A percentile compares a stretch with the other conserved stretches of the same genome.
These are phyloP conservation scores for Knufia petricola DNA, from an alignment of 2,329 filamentous ascomycete genomes.

Conservation along the genomic window DNA sequence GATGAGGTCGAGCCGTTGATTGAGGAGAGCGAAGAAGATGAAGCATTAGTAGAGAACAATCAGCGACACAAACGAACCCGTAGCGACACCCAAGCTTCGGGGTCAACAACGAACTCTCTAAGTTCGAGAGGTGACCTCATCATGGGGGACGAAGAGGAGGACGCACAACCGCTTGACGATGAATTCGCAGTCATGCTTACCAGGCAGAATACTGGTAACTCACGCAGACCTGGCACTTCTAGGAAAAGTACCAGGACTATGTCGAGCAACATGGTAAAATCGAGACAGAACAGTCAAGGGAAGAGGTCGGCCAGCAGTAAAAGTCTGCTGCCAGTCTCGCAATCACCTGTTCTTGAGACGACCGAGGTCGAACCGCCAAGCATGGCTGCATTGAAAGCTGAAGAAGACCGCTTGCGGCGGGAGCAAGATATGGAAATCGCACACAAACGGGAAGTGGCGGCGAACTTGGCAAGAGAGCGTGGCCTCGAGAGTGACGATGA, in stretches of 20 bases:
- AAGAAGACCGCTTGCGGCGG: constrained; percentile 45
- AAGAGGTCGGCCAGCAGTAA: constrained; percentile 25
- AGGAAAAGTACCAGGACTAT: constrained; percentile 36
- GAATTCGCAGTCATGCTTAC: constrained; percentile 81
- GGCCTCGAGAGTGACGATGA: not conserved
- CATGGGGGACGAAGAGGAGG: constrained; percentile 84
- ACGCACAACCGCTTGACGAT: constrained; percentile 85
- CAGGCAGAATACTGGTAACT: constrained; percentile 49
- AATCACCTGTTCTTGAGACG: constrained; percentile 5
- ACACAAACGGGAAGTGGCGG: constrained; percentile 46
- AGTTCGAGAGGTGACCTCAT: constrained; percentile 85
- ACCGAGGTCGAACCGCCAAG: constrained; percentile 32
- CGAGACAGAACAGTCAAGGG: constrained; percentile 34
- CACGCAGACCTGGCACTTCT: constrained; percentile 38
- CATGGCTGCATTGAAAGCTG: constrained; percentile 45
- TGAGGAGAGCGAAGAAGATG: constrained; percentile 46
- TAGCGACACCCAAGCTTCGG: constrained; percentile 70
- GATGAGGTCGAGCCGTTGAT: constrained; percentile 64
- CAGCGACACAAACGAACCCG: constrained; percentile 47
- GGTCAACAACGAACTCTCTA: constrained; percentile 73
- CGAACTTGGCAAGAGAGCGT: constrained; percentile 37
- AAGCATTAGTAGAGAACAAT: constrained; percentile 23
- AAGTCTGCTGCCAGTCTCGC: constrained; percentile 15
- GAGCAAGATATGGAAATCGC: constrained; percentile 49
- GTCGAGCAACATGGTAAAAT: constrained; percentile 34